Evolutionary conservation across 2,329 filamentous ascomycete genomes (phyloP).

Genomic region (Penicillium sp.): DNA sequence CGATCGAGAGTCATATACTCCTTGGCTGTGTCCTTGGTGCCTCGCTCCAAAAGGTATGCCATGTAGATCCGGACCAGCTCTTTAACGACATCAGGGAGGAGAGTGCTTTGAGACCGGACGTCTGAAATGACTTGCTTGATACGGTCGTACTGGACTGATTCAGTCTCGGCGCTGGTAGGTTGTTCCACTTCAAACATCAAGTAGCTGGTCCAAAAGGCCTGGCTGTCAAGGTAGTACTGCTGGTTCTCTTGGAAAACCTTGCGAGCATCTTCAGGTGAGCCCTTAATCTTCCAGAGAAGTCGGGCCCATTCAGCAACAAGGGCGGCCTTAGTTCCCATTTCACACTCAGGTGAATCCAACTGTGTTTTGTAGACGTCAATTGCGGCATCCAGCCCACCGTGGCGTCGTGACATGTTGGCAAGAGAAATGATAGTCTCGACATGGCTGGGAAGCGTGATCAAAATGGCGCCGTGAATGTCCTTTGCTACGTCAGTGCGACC

Average conservation of each 20-base stretch:
- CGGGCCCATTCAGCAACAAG: conserved; percentile 84
- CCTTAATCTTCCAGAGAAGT: conserved; percentile 81
- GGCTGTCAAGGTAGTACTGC: conserved; percentile 77
- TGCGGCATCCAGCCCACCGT: conserved; percentile 75
- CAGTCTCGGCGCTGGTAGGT: conserved; percentile 60
- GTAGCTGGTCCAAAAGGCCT: conserved; percentile 84
- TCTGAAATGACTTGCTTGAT: conserved; percentile 75
- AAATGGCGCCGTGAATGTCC: conserved; percentile 76
- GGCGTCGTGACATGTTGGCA: conserved; percentile 78
- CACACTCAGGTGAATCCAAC: conserved; percentile 65
- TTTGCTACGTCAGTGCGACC: conserved; percentile 70
- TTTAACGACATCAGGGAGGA: conserved; percentile 62
- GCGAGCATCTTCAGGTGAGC: conserved; percentile 71
- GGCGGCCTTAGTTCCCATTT: conserved; percentile 75
- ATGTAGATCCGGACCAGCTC: conserved; percentile 75
- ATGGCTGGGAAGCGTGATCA: conserved; percentile 70
- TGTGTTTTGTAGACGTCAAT: conserved; percentile 76
- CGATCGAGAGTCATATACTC: conserved; percentile 77
- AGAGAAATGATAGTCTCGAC: conserved; percentile 82
- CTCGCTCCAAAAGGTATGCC: conserved; percentile 73
- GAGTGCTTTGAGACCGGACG: conserved; percentile 64
- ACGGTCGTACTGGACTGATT: conserved; percentile 61
- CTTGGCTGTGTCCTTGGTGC: conserved; percentile 76
- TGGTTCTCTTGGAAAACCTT: conserved; percentile 76
- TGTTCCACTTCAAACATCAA: conserved; percentile 84